Evolutionary conservation across 805 yeast species (phyloP).

Genomic region (Pichia deserticola): DNA sequence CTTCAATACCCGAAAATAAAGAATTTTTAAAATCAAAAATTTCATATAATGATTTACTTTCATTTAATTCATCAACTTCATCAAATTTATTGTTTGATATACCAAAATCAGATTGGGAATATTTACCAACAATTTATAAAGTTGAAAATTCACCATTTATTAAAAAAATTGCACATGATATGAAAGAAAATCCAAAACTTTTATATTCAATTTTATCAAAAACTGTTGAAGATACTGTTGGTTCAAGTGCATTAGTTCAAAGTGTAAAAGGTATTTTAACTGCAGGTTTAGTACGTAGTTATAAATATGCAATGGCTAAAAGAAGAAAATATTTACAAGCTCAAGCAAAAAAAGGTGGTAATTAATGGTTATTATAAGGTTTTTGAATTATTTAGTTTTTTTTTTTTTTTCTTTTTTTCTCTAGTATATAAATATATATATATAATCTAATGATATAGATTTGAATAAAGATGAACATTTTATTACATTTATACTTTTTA

Average conservation of each 20-base stretch:
- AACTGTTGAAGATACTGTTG: conserved; percentile 50
- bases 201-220: conserved; percentile 4
- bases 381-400: no score
- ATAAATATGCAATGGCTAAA: conserved; percentile 73
- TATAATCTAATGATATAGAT: no score
- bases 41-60: conserved; percentile 6
- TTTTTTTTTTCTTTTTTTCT: no score
- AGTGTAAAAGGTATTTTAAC: conserved; percentile 77
- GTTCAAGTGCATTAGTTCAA: conserved; percentile 65
- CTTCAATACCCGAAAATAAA: conserved; percentile 8
- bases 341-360: not conserved
- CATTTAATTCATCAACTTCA: conserved; percentile 11
- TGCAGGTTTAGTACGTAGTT: conserved; percentile 71
- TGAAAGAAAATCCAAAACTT: not conserved
- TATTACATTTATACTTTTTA: no score
- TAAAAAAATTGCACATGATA: not conserved
- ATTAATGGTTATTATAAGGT: no score
- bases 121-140: conserved; percentile 20
- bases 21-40: not conserved
- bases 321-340: conserved; percentile 28
- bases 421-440: no score
- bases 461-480: no score
- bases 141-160: conserved; percentile 1
- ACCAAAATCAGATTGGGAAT: conserved; percentile 29
- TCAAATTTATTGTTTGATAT: conserved; percentile 17